These are phyloP conservation scores for Yarrowia keelungensis DNA, from an alignment of 805 yeast species.

Conservation along the genomic window DNA sequence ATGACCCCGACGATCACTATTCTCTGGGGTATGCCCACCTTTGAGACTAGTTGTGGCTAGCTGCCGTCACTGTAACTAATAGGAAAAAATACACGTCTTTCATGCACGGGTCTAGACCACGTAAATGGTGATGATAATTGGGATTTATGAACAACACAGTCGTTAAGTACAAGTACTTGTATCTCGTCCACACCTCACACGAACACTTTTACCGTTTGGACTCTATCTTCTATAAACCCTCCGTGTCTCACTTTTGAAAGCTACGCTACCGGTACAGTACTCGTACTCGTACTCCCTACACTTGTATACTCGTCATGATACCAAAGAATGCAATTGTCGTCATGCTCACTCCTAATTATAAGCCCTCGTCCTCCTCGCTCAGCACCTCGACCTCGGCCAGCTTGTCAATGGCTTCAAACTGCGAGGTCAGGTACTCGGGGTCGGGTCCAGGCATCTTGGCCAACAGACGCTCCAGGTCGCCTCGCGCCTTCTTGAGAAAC, in stretches of 20 bases:
- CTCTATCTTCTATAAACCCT: not conserved
- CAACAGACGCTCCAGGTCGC: constrained; percentile 8
- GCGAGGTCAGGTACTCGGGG: constrained; percentile 15
- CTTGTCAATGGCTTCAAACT: constrained; percentile 26
- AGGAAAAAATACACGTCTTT: not conserved
- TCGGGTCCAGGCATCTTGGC: constrained; percentile 13
- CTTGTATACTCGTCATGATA: not conserved
- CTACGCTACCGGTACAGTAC: not conserved
- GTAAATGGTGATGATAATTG: too few relatives aligned
- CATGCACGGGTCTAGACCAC: not conserved
- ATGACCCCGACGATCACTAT: too few relatives aligned
- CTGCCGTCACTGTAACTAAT: not conserved
- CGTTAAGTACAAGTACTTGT: too few relatives aligned
- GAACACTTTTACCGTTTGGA: not conserved
- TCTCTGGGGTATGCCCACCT: constrained; percentile 2
- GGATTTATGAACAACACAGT: too few relatives aligned
- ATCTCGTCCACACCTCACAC: not conserved
- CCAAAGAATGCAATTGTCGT: constrained; percentile 15
- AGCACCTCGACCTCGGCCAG: constrained; percentile 23
- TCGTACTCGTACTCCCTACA: not conserved
- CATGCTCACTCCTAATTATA: constrained; percentile 22
- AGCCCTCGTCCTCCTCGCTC: constrained; percentile 36
- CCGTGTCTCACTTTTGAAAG: not conserved
- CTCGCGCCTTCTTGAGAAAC: constrained; percentile 19
- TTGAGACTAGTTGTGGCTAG: not conserved